Evolutionary conservation across 106 monocot species (phyloP), one percentile per base, ranked within the genome.

Genomic region (Platanthera guangdongensis): DNA sequence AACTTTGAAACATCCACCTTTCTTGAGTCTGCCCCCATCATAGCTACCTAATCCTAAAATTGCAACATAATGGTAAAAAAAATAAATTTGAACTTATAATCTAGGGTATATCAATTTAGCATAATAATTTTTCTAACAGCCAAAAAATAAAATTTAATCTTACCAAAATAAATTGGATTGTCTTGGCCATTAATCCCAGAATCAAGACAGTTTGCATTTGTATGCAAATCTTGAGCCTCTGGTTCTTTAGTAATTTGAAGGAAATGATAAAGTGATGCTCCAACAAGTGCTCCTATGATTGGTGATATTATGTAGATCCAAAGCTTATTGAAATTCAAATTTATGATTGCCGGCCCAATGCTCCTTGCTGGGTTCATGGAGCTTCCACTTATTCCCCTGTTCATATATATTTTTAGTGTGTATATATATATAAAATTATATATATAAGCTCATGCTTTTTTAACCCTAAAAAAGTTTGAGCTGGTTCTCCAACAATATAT

Each of bases 281-380:
- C 78, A 0, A 14, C 15, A 21, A 70, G 32, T 53, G 70, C 52
- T 18, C 69, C 78, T 30, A 47, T n/a, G 14, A 55, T 32, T 2
- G 68, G 70, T 45, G 69, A 51, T 30, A 70, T 68, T 7, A 78
- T 39, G 52, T 78, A 78, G 7, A 78, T 78, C 78, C 78, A 78
- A 32, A 78, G 18, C 9, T 69, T 53, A 7, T 55, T 10, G 48
- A 71, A 54, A 16, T 68, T 78, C 7, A 10, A 6, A 10, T 11
- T 14, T 8, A 50, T 70, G 51, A 78, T 78, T 3, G 78, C 78
- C 15, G 69, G 22, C 32, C 69, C 69, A 19, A 72, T 19, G 51
- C 51, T 72, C 72, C 51, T 72, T 11, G 72, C 72, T 19, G 72
- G 72, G 72, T 72, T 72, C 72, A 72, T 19, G 14, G 72, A 72